These are phyloP conservation scores for Daldinia loculata DNA, from an alignment of 495 filamentous ascomycete genomes.

Conservation along the genomic window DNA sequence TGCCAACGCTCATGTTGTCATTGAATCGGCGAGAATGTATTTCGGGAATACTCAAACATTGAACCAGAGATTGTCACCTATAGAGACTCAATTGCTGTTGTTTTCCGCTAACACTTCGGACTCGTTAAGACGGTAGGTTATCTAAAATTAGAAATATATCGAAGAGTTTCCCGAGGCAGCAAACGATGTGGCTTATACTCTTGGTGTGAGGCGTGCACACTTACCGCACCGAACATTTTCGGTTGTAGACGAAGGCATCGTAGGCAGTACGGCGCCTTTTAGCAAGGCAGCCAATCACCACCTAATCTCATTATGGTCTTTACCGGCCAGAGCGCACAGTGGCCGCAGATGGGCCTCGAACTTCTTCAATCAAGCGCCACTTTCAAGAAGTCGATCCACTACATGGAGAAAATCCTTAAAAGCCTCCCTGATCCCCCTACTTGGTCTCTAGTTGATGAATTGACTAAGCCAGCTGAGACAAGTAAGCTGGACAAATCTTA, in stretches of 20 bases:
- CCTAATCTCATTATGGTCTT: slow-evolving; percentile 22
- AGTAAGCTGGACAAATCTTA: slow-evolving; percentile 44
- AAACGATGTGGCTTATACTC: slow-evolving; percentile 36
- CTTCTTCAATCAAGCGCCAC: slow-evolving; percentile 19
- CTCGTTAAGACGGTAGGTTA: slow-evolving; percentile 12
- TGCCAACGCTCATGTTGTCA: slow-evolving; percentile 59
- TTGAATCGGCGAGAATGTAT: slow-evolving; percentile 45
- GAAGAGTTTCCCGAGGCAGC: slow-evolving; percentile 18
- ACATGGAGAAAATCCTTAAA: slow-evolving; percentile 10
- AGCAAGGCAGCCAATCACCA: neutral
- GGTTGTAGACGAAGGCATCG: slow-evolving; percentile 19
- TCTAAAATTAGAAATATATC: slow-evolving; percentile 1
- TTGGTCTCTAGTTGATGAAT: slow-evolving; percentile 39
- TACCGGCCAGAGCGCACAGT: slow-evolving; percentile 48
- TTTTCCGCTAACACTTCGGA: slow-evolving; percentile 27
- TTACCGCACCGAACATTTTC: slow-evolving; percentile 34
- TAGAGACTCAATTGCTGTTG: slow-evolving; percentile 38
- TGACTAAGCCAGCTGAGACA: slow-evolving; percentile 24
- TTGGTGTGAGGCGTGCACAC: slow-evolving; percentile 34
- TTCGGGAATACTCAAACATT: neutral
- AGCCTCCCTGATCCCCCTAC: neutral
- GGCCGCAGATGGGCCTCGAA: slow-evolving; percentile 30
- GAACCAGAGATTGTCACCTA: slow-evolving; percentile 47
- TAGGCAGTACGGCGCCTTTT: neutral
- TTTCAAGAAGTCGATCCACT: neutral